Conservation (phyloP, 169 alveolate species). For the Cryptosporidium bovis region DNA sequence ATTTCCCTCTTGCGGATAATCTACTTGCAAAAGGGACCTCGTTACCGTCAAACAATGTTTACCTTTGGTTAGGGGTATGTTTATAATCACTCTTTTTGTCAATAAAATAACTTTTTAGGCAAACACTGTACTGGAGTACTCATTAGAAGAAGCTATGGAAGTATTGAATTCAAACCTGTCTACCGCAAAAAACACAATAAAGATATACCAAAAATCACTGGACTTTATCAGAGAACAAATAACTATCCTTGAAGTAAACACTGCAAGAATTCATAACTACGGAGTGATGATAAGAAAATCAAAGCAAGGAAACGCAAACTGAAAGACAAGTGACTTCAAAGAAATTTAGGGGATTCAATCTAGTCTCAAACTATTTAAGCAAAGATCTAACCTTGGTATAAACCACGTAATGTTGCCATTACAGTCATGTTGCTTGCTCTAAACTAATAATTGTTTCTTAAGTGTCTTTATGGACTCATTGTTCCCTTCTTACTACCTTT, state of each 20-base stretch:
- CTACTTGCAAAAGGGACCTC: conserved; percentile 86
- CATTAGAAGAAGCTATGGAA: conserved; percentile 87
- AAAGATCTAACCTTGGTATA: conserved; percentile 41
- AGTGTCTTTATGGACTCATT: conserved; percentile 74
- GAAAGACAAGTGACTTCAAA: neutral
- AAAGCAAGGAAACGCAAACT: conserved; percentile 48
- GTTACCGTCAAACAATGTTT: conserved; percentile 83
- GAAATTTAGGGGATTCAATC: neutral
- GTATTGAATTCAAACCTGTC: conserved; percentile 82
- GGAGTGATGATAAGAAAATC: conserved; percentile 82
- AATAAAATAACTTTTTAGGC: conserved; percentile 79
- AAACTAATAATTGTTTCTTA: neutral
- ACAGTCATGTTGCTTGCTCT: neutral
- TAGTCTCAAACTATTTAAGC: too few relatives aligned
- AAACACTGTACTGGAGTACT: conserved; percentile 87
- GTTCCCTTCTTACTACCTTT: conserved; percentile 77
- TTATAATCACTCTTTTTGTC: neutral
- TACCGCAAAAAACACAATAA: conserved; percentile 77
- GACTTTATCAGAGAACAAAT: conserved; percentile 87
- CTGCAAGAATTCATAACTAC: conserved; percentile 89
- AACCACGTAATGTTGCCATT: conserved; percentile 12
- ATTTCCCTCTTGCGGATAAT: conserved; percentile 83
- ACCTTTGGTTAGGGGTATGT: conserved; percentile 89
- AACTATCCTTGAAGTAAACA: conserved; percentile 88
- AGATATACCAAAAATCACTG: conserved; percentile 80